Conservation (phyloP, 2,329 filamentous ascomycete species). For the Pyrenophora graminea region DNA sequence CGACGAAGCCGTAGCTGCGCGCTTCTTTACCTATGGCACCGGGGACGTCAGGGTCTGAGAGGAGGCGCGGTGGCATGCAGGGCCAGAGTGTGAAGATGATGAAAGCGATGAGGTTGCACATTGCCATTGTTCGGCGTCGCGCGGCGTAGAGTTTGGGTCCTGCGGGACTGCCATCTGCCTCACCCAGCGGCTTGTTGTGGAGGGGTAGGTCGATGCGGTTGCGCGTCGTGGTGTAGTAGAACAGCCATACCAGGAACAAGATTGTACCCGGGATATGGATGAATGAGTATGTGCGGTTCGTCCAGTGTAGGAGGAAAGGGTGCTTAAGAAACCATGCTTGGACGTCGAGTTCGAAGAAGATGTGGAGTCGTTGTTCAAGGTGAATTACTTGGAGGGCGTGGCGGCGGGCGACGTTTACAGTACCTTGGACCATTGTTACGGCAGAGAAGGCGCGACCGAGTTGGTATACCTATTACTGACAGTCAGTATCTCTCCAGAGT, state of each 20-base stretch:
- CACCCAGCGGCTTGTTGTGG: slow-evolving; percentile 39
- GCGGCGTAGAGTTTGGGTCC: slow-evolving; percentile 61
- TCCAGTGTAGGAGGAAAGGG: slow-evolving; percentile 66
- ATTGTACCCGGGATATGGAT: slow-evolving; percentile 80
- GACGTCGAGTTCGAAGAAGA: slow-evolving; percentile 68
- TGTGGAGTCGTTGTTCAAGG: slow-evolving; percentile 65
- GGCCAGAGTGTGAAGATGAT: slow-evolving; percentile 64
- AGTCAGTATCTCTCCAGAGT: background rate
- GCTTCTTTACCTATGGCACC: slow-evolving; percentile 62
- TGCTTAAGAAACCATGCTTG: slow-evolving; percentile 62
- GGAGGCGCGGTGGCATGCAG: slow-evolving; percentile 63
- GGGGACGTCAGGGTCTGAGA: slow-evolving; percentile 58
- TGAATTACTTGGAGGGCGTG: slow-evolving; percentile 71
- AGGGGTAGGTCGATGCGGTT: slow-evolving; percentile 53
- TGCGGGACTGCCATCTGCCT: slow-evolving; percentile 47
- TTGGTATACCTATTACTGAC: slow-evolving; percentile 66
- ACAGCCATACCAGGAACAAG: slow-evolving; percentile 68
- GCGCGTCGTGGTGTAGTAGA: slow-evolving; percentile 70
- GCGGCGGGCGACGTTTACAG: slow-evolving; percentile 68
- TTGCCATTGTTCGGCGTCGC: slow-evolving; percentile 60
- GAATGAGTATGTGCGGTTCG: slow-evolving; percentile 74
- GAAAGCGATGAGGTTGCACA: slow-evolving; percentile 64
- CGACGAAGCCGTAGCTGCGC: slow-evolving; percentile 63
- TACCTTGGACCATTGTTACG: slow-evolving; percentile 68
- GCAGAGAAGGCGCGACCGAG: slow-evolving; percentile 73